Evolutionary conservation across 768 basidiomycete species (phyloP).

Genomic region (Collybia sp.): DNA sequence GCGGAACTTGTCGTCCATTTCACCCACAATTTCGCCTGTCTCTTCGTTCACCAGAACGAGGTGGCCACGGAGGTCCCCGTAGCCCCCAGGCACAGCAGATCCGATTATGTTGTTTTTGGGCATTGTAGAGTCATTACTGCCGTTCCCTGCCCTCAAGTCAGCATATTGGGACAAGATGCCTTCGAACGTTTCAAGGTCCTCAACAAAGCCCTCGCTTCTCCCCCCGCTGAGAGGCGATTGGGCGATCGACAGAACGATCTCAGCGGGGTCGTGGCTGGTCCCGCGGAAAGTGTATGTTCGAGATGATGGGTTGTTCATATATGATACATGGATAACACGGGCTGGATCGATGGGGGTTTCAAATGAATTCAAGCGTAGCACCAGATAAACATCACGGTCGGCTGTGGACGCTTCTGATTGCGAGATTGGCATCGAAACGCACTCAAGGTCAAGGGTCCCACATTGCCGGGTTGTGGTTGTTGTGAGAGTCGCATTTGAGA

Average conservation of each 20-base stretch:
- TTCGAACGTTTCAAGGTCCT: conserved; percentile 59
- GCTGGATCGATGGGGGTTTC: conserved; percentile 59
- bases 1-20: conserved; percentile 48
- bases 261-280: conserved; percentile 28
- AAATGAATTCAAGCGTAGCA: conserved; percentile 47
- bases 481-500: conserved; percentile 37
- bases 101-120: conserved; percentile 1
- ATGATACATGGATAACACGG: conserved; percentile 28
- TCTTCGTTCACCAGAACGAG: conserved; percentile 68
- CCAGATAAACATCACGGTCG: conserved; percentile 57
- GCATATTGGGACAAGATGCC: conserved; percentile 60
- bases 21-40: conserved; percentile 63
- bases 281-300: conserved; percentile 39
- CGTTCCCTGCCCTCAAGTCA: conserved; percentile 23
- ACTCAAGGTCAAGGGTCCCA: conserved; percentile 50
- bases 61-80: conserved; percentile 41
- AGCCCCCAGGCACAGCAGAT: conserved; percentile 13
- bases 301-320: conserved; percentile 23
- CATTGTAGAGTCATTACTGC: conserved; percentile 4
- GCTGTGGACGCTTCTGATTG: conserved; percentile 14
- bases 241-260: conserved; percentile 29
- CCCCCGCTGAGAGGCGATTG: conserved; percentile 9
- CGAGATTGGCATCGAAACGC: conserved; percentile 43
- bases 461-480: conserved; percentile 22
- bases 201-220: conserved; percentile 28